Percentiles rank a stretch among this genome's conserved stretches.
Evolutionary conservation across 768 basidiomycete species (phyloP).

Genomic region (Leccinum truebloodii): DNA sequence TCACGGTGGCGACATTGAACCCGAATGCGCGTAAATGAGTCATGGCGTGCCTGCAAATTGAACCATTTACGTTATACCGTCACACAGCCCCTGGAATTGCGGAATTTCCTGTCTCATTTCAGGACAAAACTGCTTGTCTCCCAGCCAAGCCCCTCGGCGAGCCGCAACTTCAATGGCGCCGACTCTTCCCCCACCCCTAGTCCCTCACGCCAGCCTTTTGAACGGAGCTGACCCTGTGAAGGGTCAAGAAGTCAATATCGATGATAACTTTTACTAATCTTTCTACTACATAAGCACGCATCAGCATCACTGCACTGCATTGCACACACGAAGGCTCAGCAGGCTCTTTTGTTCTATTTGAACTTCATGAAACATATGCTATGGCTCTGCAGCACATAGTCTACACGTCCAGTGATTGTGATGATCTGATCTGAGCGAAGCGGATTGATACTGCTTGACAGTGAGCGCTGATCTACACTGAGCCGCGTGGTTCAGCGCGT

Average conservation of each 20-base stretch:
- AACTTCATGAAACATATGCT: not conserved
- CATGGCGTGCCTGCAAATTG: not conserved
- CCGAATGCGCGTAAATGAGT: conserved; percentile 1
- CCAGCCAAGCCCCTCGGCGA: not conserved
- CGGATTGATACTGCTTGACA: not conserved
- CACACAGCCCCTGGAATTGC: conserved; percentile 2
- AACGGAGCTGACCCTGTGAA: not conserved
- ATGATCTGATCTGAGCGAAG: conserved; percentile 3
- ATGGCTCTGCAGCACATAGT: not conserved
- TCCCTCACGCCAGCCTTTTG: not conserved
- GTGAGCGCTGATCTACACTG: conserved; percentile 14
- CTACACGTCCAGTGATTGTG: conserved; percentile 3
- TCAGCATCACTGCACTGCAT: not conserved
- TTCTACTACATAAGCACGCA: not conserved
- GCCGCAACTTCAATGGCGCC: conserved; percentile 22
- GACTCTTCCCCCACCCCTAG: conserved; percentile 10
- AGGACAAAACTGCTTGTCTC: not conserved
- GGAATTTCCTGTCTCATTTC: not conserved
- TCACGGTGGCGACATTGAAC: not conserved
- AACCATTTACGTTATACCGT: not conserved
- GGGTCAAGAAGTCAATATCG: not conserved
- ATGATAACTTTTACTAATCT: not conserved
- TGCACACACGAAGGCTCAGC: not conserved
- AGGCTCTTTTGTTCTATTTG: not conserved
- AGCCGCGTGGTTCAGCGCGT: conserved; percentile 4